Evolutionary conservation across 2,329 filamentous ascomycete genomes (phyloP), one percentile per base, ranked within the genome.

Genomic region (Cladosporium phlei): DNA sequence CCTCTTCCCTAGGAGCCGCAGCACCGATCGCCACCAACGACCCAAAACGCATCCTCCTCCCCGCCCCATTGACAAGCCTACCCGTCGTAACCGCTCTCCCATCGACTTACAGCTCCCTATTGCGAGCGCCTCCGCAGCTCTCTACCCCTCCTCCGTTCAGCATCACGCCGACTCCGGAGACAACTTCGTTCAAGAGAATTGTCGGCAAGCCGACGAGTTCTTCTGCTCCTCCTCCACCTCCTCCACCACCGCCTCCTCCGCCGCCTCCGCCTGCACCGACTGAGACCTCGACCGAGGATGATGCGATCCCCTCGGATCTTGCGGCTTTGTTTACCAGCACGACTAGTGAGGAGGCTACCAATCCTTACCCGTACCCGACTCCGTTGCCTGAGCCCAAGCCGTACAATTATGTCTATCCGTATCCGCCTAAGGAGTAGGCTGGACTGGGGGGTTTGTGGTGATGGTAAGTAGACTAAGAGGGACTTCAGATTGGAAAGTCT

Each of bases 321-420:
- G n/a, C n/a, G n/a, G n/a, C n/a, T n/a, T n/a, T n/a, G n/a, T n/a
- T n/a, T n/a, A n/a, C n/a, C n/a, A n/a, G n/a, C n/a, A n/a, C n/a
- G n/a, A n/a, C n/a, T n/a, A n/a, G n/a, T n/a, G n/a, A n/a, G n/a
- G n/a, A n/a, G n/a, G n/a, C n/a, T n/a, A n/a, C n/a, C n/a, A 24
- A 21, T 5, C 45, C 35, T 8, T 47, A 47, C 21, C 45, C 45
- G 20, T 47, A 47, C 16, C 45, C 45, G 21, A 40, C 37, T 10
- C 28, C 35, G 4, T 32, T 29, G 14, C 8, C 10, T 8, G 25
- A 30, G 14, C 7, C 16, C 3, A 33, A 17, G 3, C 17, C 14
- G n/a, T 32, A 29, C 28, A 17, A 25, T 5, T 45, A 45, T n/a
- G 32, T 32, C 11, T 45, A 45, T 12, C 42, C 42, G 22, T 45